Conservation (phyloP, 2,329 filamentous ascomycete species). For the Cercospora sp. region DNA sequence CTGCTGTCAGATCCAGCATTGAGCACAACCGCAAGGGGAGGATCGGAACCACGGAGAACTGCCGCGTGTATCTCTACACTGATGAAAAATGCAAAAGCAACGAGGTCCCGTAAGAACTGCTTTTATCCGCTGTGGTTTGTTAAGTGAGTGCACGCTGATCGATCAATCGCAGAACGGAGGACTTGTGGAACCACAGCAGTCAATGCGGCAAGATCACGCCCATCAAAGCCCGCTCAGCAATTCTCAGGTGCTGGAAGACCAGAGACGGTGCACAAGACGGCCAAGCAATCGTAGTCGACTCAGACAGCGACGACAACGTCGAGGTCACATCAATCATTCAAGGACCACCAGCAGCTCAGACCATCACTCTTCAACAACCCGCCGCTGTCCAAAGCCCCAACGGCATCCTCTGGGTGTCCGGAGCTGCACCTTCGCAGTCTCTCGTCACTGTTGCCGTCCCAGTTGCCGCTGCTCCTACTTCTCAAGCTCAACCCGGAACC, state of each 20-base stretch:
- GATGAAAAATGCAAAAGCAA: background rate
- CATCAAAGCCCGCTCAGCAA: background rate
- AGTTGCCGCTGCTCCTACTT: background rate
- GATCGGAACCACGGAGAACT: background rate
- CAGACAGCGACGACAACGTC: background rate
- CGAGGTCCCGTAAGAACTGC: background rate
- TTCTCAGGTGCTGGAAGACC: conserved; percentile 7
- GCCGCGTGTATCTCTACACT: conserved; percentile 2
- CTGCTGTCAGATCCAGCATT: background rate
- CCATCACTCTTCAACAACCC: background rate
- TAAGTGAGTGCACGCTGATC: background rate
- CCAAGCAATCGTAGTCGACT: background rate
- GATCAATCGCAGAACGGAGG: background rate
- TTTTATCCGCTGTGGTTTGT: background rate
- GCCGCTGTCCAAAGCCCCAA: background rate
- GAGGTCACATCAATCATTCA: background rate
- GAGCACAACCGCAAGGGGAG: background rate
- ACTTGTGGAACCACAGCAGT: background rate
- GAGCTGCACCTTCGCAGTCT: background rate
- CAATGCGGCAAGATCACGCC: background rate
- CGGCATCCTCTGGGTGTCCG: background rate
- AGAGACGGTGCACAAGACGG: background rate
- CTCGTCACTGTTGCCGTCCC: background rate
- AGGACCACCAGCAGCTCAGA: background rate
- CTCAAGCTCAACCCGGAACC: background rate